These are phyloP conservation scores for Dactylellina parvicollis DNA, from an alignment of 2,329 filamentous ascomycete genomes.

Conservation along the genomic window DNA sequence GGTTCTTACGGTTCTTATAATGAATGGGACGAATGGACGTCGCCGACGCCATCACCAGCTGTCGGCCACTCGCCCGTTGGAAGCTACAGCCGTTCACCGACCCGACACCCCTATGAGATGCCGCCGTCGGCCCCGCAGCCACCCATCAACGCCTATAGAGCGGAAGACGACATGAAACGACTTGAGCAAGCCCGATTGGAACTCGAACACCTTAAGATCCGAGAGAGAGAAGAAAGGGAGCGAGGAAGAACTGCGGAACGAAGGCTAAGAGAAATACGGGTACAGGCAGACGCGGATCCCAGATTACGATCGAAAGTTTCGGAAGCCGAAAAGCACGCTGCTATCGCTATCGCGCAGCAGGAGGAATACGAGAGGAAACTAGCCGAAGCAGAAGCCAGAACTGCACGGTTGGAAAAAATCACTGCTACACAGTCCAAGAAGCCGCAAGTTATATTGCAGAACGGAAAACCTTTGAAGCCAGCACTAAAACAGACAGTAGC, in stretches of 20 bases:
- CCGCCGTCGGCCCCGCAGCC: constrained; percentile 46
- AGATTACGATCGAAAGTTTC: constrained; percentile 48
- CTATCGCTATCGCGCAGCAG: constrained; percentile 51
- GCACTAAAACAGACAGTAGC: constrained; percentile 52
- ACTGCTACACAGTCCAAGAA: constrained; percentile 34
- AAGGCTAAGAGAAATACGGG: constrained; percentile 54
- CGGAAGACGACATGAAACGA: constrained; percentile 39
- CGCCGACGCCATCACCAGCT: constrained; percentile 24
- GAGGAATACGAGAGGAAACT: constrained; percentile 51
- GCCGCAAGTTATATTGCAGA: constrained; percentile 50
- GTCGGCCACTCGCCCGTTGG: constrained; percentile 48
- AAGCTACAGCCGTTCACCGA: constrained; percentile 50
- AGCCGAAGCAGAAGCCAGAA: constrained; percentile 45
- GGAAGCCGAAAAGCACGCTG: constrained; percentile 53
- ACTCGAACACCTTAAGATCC: constrained; percentile 44
- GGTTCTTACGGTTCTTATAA: constrained; percentile 44
- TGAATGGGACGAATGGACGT: constrained; percentile 50
- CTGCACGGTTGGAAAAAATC: constrained; percentile 39
- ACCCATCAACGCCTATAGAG: constrained; percentile 34
- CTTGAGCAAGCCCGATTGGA: constrained; percentile 47
- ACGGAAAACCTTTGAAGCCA: constrained; percentile 50
- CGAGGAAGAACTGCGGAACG: constrained; percentile 51
- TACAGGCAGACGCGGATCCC: constrained; percentile 52
- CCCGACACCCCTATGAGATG: constrained; percentile 29
- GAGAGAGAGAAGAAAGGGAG: constrained; percentile 48